Conservation (phyloP, 805 yeast genomes). For the Pichia insulana region DNA sequence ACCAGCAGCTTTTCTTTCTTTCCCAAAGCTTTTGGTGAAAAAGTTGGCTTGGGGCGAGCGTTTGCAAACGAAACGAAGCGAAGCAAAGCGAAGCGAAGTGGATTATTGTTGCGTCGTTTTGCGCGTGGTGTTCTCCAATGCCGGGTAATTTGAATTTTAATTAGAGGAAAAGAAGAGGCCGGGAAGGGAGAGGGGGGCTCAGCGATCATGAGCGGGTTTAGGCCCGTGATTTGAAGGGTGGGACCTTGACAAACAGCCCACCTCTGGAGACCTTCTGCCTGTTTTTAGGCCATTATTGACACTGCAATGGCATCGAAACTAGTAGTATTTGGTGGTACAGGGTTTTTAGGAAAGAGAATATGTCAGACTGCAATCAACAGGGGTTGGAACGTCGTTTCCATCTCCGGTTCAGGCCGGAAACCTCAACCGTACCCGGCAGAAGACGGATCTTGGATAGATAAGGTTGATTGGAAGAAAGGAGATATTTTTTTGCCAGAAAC, state of each 20-base stretch:
- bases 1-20: not conserved
- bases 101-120: not conserved
- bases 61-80: too few species aligned
- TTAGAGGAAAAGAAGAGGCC: too few species aligned
- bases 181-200: not conserved
- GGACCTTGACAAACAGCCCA: too few species aligned
- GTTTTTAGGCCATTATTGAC: too few species aligned
- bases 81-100: too few species aligned
- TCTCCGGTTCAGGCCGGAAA: slow-evolving; percentile 48
- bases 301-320: slow-evolving; percentile 9
- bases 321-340: slow-evolving; percentile 82
- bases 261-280: too few species aligned
- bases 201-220: too few species aligned
- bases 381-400: slow-evolving; percentile 60
- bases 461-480: slow-evolving; percentile 60
- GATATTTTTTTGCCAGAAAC: slow-evolving; percentile 59
- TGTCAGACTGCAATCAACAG: slow-evolving; percentile 56
- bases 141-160: too few species aligned
- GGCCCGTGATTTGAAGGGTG: too few species aligned
- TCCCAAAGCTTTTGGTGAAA: not conserved
- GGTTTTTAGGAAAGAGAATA: slow-evolving; percentile 65
- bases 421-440: slow-evolving; percentile 28
- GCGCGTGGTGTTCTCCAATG: not conserved
- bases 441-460: slow-evolving; percentile 40
- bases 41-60: slow-evolving; percentile 2